phyloP scores from a whole-genome alignment of 2,329 filamentous ascomycete genomes.

The Blastomyces emzantsi region DNA sequence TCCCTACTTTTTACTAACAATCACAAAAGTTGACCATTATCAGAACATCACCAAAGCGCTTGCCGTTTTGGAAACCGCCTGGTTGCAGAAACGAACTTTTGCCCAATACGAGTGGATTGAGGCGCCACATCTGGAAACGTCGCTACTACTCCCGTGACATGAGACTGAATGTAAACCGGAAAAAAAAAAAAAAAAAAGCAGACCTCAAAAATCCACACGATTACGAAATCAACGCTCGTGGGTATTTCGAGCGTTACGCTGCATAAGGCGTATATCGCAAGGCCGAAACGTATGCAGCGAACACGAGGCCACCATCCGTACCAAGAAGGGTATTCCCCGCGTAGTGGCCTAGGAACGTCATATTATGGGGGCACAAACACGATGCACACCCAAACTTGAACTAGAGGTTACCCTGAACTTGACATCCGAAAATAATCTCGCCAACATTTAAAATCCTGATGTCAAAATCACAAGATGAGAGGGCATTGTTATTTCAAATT shows the following conservation, averaged over 20 bases:
- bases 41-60: neutral
- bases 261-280: neutral
- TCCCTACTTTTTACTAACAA: neutral
- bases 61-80: neutral
- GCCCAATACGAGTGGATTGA: neutral
- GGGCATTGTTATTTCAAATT: neutral
- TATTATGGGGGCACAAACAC: neutral
- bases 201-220: neutral
- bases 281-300: neutral
- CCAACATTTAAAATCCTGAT: neutral
- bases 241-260: neutral
- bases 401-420: neutral
- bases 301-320: neutral
- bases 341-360: neutral
- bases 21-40: neutral
- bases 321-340: neutral
- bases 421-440: neutral
- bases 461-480: neutral
- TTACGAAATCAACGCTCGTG: neutral
- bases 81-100: neutral
- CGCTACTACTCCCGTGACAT: neutral
- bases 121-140: neutral
- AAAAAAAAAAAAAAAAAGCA: neutral
- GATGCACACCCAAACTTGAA: neutral
- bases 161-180: neutral